phyloP scores from a whole-genome alignment of 2,329 filamentous ascomycete genomes.

The Fusarium coffeatum region DNA sequence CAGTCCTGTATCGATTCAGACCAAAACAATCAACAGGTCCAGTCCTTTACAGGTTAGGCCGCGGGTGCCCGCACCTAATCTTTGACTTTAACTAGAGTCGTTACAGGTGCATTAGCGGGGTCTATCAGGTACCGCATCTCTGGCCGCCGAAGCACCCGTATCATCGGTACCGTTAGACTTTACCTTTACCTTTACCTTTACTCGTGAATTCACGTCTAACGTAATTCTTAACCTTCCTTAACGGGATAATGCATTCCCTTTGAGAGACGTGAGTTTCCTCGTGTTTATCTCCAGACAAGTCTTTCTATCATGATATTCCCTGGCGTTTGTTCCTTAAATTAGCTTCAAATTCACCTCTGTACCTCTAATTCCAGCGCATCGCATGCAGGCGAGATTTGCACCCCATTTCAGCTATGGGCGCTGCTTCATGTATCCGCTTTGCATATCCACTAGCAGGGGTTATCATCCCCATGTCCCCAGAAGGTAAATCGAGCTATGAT shows the following conservation, averaged over 20 bases:
- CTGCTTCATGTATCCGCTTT: constrained; percentile 37
- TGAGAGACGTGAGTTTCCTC: not conserved
- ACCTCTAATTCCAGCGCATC: constrained; percentile 40
- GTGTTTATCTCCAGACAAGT: not conserved
- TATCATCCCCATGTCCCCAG: constrained; percentile 16
- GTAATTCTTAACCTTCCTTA: not conserved
- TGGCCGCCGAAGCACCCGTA: constrained; percentile 8
- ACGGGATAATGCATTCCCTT: not conserved
- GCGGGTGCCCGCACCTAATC: not conserved
- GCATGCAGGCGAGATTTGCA: constrained; percentile 44
- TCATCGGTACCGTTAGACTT: constrained; percentile 1
- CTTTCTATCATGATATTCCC: not conserved
- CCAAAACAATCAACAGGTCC: constrained; percentile 23
- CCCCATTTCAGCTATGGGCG: constrained; percentile 35
- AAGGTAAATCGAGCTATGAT: constrained; percentile 27
- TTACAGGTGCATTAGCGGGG: constrained; percentile 29
- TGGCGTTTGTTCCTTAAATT: constrained; percentile 19
- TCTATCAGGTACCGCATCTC: constrained; percentile 27
- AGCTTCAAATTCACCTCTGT: constrained; percentile 19
- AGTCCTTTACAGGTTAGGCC: not conserved
- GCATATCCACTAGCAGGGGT: constrained; percentile 39
- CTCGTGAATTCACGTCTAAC: constrained; percentile 1
- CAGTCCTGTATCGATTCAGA: constrained; percentile 8
- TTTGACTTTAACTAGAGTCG: constrained; percentile 23
- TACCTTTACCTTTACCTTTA: not conserved